Conservation (phyloP, 768 basidiomycete species). For the Boletellus ananas region DNA sequence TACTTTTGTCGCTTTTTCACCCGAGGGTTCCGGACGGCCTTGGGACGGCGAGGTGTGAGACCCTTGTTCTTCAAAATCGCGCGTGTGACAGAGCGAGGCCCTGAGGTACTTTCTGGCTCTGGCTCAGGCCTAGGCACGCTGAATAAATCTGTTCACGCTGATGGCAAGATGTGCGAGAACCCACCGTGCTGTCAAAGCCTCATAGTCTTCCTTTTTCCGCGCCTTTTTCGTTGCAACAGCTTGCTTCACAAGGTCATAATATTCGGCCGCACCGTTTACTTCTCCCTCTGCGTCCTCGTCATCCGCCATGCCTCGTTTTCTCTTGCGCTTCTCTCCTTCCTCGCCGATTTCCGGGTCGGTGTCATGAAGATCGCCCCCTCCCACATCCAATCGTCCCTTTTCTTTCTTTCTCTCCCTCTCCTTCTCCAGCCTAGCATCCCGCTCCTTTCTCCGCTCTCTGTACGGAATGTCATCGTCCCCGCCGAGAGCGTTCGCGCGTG, state of each 20-base stretch:
- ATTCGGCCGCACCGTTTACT: slow-evolving; percentile 59
- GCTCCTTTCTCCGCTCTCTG: slow-evolving; percentile 64
- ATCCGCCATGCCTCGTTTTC: slow-evolving; percentile 33
- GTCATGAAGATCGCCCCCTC: slow-evolving; percentile 67
- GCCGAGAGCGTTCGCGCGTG: slow-evolving; percentile 64
- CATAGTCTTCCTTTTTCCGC: slow-evolving; percentile 79
- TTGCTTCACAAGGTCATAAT: slow-evolving; percentile 88
- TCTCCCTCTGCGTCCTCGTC: slow-evolving; percentile 42
- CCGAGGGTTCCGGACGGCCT: slow-evolving; percentile 91
- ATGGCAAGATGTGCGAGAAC: slow-evolving; percentile 21
- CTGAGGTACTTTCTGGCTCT: slow-evolving; percentile 43
- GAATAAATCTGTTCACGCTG: slow-evolving; percentile 4
- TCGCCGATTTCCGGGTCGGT: slow-evolving; percentile 41
- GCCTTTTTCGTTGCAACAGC: slow-evolving; percentile 67
- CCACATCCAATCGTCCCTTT: slow-evolving; percentile 38
- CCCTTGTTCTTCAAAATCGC: slow-evolving; percentile 94
- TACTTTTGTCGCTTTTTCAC: slow-evolving; percentile 94
- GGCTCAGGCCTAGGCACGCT: slow-evolving; percentile 25
- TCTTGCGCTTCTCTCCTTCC: slow-evolving; percentile 38
- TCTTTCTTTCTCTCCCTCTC: slow-evolving; percentile 36
- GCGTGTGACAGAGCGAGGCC: slow-evolving; percentile 85
- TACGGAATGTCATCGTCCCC: slow-evolving; percentile 98
- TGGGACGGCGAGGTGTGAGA: slow-evolving; percentile 84
- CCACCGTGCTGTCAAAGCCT: slow-evolving; percentile 58
- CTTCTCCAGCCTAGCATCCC: slow-evolving; percentile 51